Conservation (phyloP, 352 stramenopile species). For the Pythium oligandrum region DNA sequence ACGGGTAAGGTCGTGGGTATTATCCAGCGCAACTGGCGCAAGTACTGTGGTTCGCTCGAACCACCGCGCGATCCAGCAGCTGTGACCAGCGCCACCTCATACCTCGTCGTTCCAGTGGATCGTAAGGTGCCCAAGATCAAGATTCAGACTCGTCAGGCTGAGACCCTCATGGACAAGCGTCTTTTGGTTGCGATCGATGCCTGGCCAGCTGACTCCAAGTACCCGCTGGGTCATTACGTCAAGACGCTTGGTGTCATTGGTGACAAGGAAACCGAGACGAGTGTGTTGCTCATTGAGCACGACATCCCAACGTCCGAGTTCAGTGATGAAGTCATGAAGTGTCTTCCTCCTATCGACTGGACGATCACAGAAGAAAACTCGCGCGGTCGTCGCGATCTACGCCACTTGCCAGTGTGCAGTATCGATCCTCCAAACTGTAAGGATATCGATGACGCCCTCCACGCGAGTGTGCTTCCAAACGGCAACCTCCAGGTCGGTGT, state of each 20-base stretch:
- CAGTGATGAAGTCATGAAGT: slow-evolving; percentile 87
- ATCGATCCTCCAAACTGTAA: slow-evolving; percentile 89
- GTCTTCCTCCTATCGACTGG: slow-evolving; percentile 92
- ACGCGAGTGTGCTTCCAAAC: slow-evolving; percentile 91
- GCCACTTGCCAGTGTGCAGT: slow-evolving; percentile 90
- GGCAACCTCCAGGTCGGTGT: slow-evolving; percentile 93
- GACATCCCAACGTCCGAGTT: slow-evolving; percentile 91
- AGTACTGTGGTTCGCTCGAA: slow-evolving; percentile 93
- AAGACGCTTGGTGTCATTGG: slow-evolving; percentile 93
- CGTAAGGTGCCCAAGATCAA: slow-evolving; percentile 92
- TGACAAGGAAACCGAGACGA: slow-evolving; percentile 95
- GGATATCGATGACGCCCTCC: slow-evolving; percentile 99
- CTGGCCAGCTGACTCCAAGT: slow-evolving; percentile 88
- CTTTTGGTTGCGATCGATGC: slow-evolving; percentile 94
- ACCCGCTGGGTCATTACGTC: slow-evolving; percentile 96
- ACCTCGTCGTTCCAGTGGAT: slow-evolving; percentile 83
- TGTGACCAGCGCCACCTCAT: slow-evolving; percentile 40
- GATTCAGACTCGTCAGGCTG: slow-evolving; percentile 90
- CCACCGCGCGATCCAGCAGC: slow-evolving; percentile 43
- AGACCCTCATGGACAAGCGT: slow-evolving; percentile 90
- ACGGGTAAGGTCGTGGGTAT: slow-evolving; percentile 85
- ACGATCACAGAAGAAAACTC: slow-evolving; percentile 94
- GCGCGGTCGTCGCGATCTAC: slow-evolving; percentile 87
- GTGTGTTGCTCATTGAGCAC: slow-evolving; percentile 96
- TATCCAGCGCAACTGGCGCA: slow-evolving; percentile 91